A percentile compares a stretch with the other conserved stretches of the same genome.
phyloP scores from a whole-genome alignment of 805 yeast genomes.

The Myxozyma neglecta region DNA sequence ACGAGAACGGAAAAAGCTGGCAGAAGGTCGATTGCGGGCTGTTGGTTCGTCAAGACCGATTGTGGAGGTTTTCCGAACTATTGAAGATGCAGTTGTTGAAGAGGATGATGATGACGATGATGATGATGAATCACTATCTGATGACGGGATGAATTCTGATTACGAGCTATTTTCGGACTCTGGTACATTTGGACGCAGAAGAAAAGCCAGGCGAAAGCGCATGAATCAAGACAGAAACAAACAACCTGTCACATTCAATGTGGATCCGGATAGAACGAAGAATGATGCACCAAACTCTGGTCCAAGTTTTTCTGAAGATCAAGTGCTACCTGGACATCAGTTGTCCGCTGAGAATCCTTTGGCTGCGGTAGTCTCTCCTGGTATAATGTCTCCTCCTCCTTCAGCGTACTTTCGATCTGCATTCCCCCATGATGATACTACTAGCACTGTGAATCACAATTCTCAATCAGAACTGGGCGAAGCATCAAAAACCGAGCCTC shows the following conservation, averaged over 20 bases:
- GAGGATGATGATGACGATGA: conserved; percentile 42
- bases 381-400: conserved; percentile 10
- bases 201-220: conserved; percentile 4
- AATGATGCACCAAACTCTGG: neutral
- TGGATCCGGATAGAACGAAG: neutral
- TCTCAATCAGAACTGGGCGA: neutral
- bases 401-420: conserved; percentile 9
- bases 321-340: neutral
- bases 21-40: conserved; percentile 53
- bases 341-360: neutral
- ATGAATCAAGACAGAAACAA: neutral
- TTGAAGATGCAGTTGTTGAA: conserved; percentile 80
- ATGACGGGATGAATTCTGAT: conserved; percentile 21
- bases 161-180: conserved; percentile 28
- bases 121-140: conserved; percentile 12
- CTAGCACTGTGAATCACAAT: neutral
- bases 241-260: neutral
- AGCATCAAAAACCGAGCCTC: neutral
- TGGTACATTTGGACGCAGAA: conserved; percentile 24
- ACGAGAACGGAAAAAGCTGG: conserved; percentile 63
- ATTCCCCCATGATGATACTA: neutral
- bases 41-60: conserved; percentile 77
- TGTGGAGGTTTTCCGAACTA: conserved; percentile 86
- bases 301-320: neutral
- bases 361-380: conserved; percentile 1